Evolutionary conservation across 345 rosid species (phyloP).

Genomic region (Erucastrum elatum): DNA sequence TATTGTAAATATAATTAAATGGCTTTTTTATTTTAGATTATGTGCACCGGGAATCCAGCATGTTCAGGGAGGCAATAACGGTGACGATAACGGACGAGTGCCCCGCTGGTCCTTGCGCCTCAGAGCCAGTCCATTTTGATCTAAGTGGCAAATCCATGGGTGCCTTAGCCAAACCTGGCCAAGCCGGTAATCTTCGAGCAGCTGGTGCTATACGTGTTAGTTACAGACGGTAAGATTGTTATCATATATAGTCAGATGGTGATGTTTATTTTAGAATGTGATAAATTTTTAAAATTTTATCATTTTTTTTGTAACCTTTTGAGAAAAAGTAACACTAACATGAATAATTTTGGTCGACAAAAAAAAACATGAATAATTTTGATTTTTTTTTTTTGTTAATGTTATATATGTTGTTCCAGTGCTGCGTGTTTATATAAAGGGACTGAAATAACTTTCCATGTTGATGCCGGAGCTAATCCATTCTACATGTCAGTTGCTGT

Average conservation of each 20-base stretch:
- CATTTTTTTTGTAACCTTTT: too few species aligned
- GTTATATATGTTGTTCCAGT: constrained; percentile 30
- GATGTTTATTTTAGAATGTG: background rate
- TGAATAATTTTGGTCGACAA: too few species aligned
- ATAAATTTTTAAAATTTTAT: too few species aligned
- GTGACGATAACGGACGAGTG: constrained; percentile 72
- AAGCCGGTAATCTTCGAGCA: constrained; percentile 49
- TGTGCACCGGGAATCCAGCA: constrained; percentile 56
- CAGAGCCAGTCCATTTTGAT: constrained; percentile 61
- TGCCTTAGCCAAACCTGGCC: constrained; percentile 66
- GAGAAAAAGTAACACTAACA: too few species aligned
- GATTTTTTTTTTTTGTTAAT: too few species aligned
- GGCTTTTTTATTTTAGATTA: constrained; percentile 40
- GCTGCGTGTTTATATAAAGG: constrained; percentile 53
- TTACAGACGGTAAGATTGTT: constrained; percentile 47
- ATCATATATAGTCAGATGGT: background rate
- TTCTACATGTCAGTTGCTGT: constrained; percentile 50
- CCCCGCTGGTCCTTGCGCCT: constrained; percentile 55
- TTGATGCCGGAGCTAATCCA: constrained; percentile 58
- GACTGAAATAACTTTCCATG: constrained; percentile 39
- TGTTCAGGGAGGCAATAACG: constrained; percentile 59
- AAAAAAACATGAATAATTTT: too few species aligned
- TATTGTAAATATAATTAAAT: background rate
- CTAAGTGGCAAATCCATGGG: constrained; percentile 74
- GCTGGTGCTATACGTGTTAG: constrained; percentile 56